Conservation (phyloP, 768 basidiomycete genomes). For the Phylloporus arenicola region DNA sequence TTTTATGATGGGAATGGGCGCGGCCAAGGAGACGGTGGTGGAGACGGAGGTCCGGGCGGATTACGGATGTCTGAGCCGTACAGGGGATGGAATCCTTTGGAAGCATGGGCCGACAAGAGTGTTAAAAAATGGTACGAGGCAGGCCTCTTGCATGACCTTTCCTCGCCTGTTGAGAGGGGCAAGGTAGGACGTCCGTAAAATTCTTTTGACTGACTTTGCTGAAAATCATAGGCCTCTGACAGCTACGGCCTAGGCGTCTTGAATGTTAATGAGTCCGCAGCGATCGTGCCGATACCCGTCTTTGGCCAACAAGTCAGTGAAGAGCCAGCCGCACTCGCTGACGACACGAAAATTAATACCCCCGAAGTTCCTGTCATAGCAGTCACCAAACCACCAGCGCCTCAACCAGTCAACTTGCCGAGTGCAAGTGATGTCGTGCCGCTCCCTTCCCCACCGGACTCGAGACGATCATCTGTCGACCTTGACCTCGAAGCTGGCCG, state of each 20-base stretch:
- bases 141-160: slow-evolving; percentile 57
- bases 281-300: slow-evolving; percentile 61
- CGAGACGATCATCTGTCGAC: slow-evolving; percentile 35
- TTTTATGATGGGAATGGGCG: slow-evolving; percentile 77
- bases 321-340: slow-evolving; percentile 18
- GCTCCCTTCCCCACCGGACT: slow-evolving; percentile 41
- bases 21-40: slow-evolving; percentile 74
- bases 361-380: slow-evolving; percentile 49
- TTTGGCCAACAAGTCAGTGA: slow-evolving; percentile 33
- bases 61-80: slow-evolving; percentile 81
- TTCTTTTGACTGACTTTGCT: slow-evolving; percentile 14
- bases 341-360: slow-evolving; percentile 19
- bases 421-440: slow-evolving; percentile 54
- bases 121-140: slow-evolving; percentile 80
- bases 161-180: slow-evolving; percentile 37
- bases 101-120: slow-evolving; percentile 91
- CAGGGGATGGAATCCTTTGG: slow-evolving; percentile 86
- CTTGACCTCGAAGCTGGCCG: slow-evolving; percentile 38
- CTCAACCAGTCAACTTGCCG: slow-evolving; percentile 65
- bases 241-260: slow-evolving; percentile 41
- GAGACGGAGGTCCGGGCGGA: slow-evolving; percentile 65
- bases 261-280: slow-evolving; percentile 40
- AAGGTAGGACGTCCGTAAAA: slow-evolving; percentile 35
- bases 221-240: slow-evolving; percentile 35
- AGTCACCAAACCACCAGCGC: slow-evolving; percentile 66